Evolutionary conservation across 1,139 yeast genomes (phyloP), one percentile per base, ranked within the genome.

Genomic region (Eremothecium sinecaudum): DNA sequence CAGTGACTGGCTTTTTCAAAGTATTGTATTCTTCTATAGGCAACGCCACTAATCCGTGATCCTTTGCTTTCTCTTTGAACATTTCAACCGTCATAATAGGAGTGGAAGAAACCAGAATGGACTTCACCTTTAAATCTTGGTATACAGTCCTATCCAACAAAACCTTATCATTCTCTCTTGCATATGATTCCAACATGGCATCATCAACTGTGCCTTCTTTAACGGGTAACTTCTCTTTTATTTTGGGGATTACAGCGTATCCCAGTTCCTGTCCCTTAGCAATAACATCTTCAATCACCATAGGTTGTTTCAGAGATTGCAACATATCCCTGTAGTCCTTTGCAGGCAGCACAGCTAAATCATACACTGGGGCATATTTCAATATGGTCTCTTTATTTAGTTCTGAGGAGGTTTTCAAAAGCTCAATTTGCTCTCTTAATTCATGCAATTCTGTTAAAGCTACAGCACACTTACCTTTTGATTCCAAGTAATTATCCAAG

Each of bases 321-420:
- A n/a, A n/a, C n/a, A n/a, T n/a, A n/a, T n/a, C n/a, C n/a, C n/a
- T n/a, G n/a, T n/a, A n/a, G n/a, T n/a, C n/a, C n/a, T n/a, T n/a
- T n/a, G n/a, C n/a, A n/a, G n/a, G n/a, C n/a, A n/a, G n/a, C n/a
- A n/a, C n/a, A n/a, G n/a, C 48, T 19, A 54, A 32, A 14, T 53
- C 55, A 27, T 44, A 43, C 9, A 33, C 36, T 3, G 35, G 31
- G 7, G 59, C 55, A n/a, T 30, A 24, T 5, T 37, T 19, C 15
- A 38, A 22, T n/a, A 44, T 32, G 18, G 28, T 28, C 6, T 39
- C 37, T 18, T 31, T 39, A 13, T 19, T 31, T 17, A 31, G 18
- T 9, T 11, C 11, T 12, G 6, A 10, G 20, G 7, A 7, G 20
- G 11, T 8, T 12, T 26, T 8, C 8, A 14, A 16, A n/a, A 14